Evolutionary conservation across 2,329 filamentous ascomycete genomes (phyloP).

Genomic region (Lomentospora prolificans): DNA sequence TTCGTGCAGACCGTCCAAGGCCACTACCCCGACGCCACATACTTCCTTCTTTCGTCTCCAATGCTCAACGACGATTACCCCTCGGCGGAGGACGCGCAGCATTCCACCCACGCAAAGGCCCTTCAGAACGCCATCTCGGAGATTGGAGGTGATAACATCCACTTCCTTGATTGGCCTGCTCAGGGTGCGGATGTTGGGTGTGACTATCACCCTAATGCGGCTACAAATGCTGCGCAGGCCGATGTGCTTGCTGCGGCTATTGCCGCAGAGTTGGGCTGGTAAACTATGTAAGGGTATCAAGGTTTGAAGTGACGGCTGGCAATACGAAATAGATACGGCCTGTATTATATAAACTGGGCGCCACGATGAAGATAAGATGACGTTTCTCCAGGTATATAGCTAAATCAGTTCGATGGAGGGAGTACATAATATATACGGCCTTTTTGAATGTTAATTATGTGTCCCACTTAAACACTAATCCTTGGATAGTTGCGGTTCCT

Average conservation of each 20-base stretch:
- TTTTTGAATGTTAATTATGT: no score
- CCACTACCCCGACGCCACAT: conserved; percentile 24
- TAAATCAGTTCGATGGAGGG: no score
- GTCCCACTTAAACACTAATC: no score
- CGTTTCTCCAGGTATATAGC: no score
- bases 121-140: conserved; percentile 23
- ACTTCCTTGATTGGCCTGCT: conserved; percentile 30
- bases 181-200: conserved; percentile 30
- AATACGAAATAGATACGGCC: no score
- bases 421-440: no score
- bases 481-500: no score
- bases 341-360: no score
- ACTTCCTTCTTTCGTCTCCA: conserved; percentile 30
- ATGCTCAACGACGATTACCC: conserved; percentile 29
- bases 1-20: conserved; percentile 23
- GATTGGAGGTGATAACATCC: conserved; percentile 20
- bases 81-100: conserved; percentile 23
- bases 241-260: conserved; percentile 20
- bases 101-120: conserved; percentile 24
- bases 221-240: conserved; percentile 23
- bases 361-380: no score
- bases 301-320: no score
- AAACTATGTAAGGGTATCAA: no score
- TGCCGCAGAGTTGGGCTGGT: conserved; percentile 12
- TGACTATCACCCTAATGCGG: conserved; percentile 31